A percentile compares a stretch with the other conserved stretches of the same genome.
Evolutionary conservation across 192 early-diverging fungal species (phyloP).

Genomic region (Backusella westeae): DNA sequence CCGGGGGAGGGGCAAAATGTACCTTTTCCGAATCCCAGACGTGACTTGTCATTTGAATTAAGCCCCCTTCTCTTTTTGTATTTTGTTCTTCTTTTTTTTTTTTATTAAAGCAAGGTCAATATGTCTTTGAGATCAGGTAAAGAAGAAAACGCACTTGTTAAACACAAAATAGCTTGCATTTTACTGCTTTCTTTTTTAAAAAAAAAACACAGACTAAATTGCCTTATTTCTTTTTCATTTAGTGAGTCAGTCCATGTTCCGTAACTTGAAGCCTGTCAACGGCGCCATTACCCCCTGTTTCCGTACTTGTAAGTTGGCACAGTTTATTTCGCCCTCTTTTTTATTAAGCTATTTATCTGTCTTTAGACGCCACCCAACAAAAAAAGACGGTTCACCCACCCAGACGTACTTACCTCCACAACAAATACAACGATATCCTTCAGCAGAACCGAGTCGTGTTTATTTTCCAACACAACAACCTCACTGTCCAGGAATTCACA

Average conservation of each 20-base stretch:
- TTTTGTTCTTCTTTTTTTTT: conserved; percentile 1
- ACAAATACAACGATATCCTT: conserved; percentile 44
- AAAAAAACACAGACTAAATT: neutral
- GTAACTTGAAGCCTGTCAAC: conserved; percentile 13
- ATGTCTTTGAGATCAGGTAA: conserved; percentile 14
- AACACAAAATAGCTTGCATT: neutral
- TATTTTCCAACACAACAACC: conserved; percentile 61
- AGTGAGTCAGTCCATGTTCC: conserved; percentile 4
- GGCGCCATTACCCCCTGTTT: neutral
- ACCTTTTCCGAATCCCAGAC: neutral
- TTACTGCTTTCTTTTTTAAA: neutral
- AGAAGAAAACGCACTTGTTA: neutral
- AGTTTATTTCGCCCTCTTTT: too few relatives aligned
- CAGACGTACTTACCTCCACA: conserved; percentile 44
- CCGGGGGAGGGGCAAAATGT: too few relatives aligned
- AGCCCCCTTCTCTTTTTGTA: neutral
- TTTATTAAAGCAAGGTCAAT: neutral
- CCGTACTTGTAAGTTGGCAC: conserved; percentile 2
- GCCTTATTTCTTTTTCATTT: neutral
- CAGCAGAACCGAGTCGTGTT: conserved; percentile 50
- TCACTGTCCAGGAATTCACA: conserved; percentile 51
- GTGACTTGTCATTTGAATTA: neutral
- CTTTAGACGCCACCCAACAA: conserved; percentile 21
- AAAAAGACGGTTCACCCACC: conserved; percentile 30
- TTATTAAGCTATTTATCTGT: neutral